Evolutionary conservation across 2,329 filamentous ascomycete genomes (phyloP).

Genomic region (Diaporthe eres): DNA sequence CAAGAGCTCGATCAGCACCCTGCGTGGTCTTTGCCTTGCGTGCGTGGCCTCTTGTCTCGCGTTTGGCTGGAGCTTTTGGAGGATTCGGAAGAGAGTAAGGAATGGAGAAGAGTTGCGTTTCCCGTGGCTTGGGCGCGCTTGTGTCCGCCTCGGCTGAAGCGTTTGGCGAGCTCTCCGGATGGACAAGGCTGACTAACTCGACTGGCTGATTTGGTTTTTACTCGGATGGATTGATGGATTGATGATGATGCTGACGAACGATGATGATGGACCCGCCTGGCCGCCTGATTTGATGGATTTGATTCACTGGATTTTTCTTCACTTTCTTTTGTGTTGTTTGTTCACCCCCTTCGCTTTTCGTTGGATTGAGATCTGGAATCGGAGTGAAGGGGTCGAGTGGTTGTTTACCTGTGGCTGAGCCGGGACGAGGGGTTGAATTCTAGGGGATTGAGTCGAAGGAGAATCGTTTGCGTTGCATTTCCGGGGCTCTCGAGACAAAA

Average conservation of each 20-base stretch:
- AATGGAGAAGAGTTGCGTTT: not conserved
- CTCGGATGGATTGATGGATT: not conserved
- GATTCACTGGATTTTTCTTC: not conserved
- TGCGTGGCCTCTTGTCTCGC: not conserved
- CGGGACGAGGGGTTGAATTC: too few relatives aligned
- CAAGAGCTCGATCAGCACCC: not conserved
- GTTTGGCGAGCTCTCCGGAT: not conserved
- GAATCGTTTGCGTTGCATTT: slow-evolving; percentile 9
- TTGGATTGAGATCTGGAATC: not conserved
- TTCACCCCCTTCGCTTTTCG: not conserved
- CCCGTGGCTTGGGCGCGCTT: not conserved
- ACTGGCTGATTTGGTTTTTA: not conserved
- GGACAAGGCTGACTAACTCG: not conserved
- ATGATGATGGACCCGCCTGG: slow-evolving; percentile 11
- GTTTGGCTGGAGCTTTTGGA: not conserved
- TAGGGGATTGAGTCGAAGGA: too few relatives aligned
- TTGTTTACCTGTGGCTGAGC: not conserved
- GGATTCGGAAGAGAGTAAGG: not conserved
- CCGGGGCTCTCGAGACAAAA: not conserved
- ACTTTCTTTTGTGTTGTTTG: slow-evolving; percentile 14
- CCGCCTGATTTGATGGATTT: not conserved
- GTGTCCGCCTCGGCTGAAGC: not conserved
- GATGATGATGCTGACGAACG: slow-evolving; percentile 16
- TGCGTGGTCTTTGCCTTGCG: not conserved
- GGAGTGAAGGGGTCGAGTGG: not conserved